Conservation (phyloP, 768 basidiomycete species). For the Paxillus involutus region DNA sequence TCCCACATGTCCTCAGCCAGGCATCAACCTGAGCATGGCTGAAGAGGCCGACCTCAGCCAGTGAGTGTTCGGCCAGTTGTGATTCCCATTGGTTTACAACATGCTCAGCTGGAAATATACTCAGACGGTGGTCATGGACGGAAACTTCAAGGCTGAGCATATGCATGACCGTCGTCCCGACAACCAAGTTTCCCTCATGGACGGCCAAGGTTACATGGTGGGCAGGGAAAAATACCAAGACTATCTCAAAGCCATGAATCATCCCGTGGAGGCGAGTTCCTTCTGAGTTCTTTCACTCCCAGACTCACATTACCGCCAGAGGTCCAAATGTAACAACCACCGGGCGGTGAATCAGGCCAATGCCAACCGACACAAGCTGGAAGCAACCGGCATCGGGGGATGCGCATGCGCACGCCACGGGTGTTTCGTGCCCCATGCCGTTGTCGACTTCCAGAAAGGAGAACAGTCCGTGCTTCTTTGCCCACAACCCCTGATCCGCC, state of each 20-base stretch:
- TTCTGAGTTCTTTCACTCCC: no score
- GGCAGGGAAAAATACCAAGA: not conserved
- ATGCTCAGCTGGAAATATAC: not conserved
- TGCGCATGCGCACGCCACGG: not conserved
- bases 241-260: not conserved
- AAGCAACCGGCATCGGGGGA: not conserved
- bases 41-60: conserved; percentile 14
- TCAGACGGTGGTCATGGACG: conserved; percentile 13
- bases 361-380: fast-evolving
- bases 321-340: conserved; percentile 4
- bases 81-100: no score
- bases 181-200: conserved; percentile 4
- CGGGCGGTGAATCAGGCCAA: conserved; percentile 1
- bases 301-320: no score
- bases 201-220: not conserved
- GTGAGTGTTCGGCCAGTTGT: not conserved
- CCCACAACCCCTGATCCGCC: no score
- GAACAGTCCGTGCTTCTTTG: not conserved
- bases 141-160: conserved; percentile 26
- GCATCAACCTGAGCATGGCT: no score
- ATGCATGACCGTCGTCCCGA: not conserved
- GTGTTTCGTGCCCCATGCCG: not conserved
- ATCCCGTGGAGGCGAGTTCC: not conserved
- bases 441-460: not conserved
- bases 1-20: conserved; percentile 27